Percentiles rank a stretch among this genome's conserved stretches.
Evolutionary conservation across 2,329 filamentous ascomycete species (phyloP).

Genomic region (Madurella fahalii): DNA sequence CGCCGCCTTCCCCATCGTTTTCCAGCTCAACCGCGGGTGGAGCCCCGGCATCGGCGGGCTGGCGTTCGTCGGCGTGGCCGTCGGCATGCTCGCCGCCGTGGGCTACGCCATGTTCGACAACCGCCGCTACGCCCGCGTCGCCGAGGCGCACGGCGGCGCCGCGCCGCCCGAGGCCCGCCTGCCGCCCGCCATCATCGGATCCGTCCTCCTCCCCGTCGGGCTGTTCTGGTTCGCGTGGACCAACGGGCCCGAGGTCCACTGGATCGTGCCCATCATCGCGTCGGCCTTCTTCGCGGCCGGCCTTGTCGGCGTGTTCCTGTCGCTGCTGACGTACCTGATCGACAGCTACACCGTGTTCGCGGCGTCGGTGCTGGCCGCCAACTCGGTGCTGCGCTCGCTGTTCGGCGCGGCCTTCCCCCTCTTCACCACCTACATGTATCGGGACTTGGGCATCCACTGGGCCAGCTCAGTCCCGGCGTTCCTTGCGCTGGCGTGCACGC

Average conservation of each 20-base stretch:
- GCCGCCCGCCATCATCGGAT: slow-evolving; percentile 58
- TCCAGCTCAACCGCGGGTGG: slow-evolving; percentile 57
- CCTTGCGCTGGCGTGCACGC: slow-evolving; percentile 65
- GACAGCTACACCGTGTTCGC: slow-evolving; percentile 72
- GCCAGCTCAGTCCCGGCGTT: slow-evolving; percentile 70
- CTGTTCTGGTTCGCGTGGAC: slow-evolving; percentile 70
- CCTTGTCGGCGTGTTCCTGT: slow-evolving; percentile 62
- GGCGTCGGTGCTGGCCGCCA: slow-evolving; percentile 69
- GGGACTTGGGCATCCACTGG: slow-evolving; percentile 68
- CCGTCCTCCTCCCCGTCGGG: slow-evolving; percentile 57
- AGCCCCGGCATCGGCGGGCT: slow-evolving; percentile 56
- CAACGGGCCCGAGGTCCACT: slow-evolving; percentile 37
- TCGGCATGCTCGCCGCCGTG: slow-evolving; percentile 61
- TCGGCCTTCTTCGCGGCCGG: slow-evolving; percentile 40
- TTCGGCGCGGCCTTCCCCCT: slow-evolving; percentile 71
- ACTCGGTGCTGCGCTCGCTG: slow-evolving; percentile 64
- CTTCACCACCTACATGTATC: slow-evolving; percentile 60
- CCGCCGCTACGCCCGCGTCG: slow-evolving; percentile 45
- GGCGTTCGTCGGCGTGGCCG: slow-evolving; percentile 63
- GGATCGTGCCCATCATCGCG: slow-evolving; percentile 35
- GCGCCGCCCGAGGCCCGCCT: slow-evolving; percentile 65
- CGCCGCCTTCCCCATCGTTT: slow-evolving; percentile 62
- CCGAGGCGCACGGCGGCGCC: slow-evolving; percentile 45
- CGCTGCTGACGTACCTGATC: slow-evolving; percentile 62
- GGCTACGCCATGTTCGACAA: slow-evolving; percentile 53